Evolutionary conservation across 2,329 filamentous ascomycete genomes (phyloP).

Genomic region (Aureobasidium vineae): DNA sequence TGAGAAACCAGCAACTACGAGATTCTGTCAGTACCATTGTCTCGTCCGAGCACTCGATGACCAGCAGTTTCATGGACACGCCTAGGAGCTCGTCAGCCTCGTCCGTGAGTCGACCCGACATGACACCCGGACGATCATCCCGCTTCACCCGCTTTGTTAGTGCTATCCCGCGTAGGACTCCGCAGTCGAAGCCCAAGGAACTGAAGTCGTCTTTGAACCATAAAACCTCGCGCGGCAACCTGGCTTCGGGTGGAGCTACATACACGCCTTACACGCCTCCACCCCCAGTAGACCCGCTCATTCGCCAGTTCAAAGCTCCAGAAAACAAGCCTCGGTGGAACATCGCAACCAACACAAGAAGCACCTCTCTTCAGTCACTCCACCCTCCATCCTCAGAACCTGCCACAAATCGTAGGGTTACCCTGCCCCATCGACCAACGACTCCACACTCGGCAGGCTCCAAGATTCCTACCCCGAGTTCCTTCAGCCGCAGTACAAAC

Average conservation of each 20-base stretch:
- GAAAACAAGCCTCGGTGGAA: conserved; percentile 70
- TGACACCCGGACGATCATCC: conserved; percentile 42
- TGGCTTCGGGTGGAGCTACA: conserved; percentile 6
- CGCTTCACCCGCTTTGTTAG: conserved; percentile 24
- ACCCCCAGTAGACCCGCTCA: conserved; percentile 31
- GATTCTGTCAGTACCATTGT: conserved; percentile 93
- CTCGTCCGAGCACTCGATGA: conserved; percentile 73
- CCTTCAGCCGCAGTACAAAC: conserved; percentile 18
- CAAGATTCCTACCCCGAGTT: conserved; percentile 21
- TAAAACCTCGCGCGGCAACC: neutral
- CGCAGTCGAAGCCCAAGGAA: conserved; percentile 22
- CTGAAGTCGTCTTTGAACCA: neutral
- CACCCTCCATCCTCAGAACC: conserved; percentile 39
- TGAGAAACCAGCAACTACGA: conserved; percentile 69
- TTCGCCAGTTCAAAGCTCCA: conserved; percentile 45
- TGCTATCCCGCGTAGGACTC: conserved; percentile 24
- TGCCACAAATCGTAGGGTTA: conserved; percentile 37
- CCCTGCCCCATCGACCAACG: conserved; percentile 24
- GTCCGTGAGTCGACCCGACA: conserved; percentile 46
- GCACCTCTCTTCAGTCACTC: conserved; percentile 33
- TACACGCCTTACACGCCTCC: conserved; percentile 26
- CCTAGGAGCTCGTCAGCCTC: conserved; percentile 63
- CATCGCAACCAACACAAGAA: conserved; percentile 58
- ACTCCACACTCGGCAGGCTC: conserved; percentile 22
- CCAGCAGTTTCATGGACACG: conserved; percentile 64